Evolutionary conservation across 2,329 filamentous ascomycete genomes (phyloP).

Genomic region (Aspergillus floridensis): DNA sequence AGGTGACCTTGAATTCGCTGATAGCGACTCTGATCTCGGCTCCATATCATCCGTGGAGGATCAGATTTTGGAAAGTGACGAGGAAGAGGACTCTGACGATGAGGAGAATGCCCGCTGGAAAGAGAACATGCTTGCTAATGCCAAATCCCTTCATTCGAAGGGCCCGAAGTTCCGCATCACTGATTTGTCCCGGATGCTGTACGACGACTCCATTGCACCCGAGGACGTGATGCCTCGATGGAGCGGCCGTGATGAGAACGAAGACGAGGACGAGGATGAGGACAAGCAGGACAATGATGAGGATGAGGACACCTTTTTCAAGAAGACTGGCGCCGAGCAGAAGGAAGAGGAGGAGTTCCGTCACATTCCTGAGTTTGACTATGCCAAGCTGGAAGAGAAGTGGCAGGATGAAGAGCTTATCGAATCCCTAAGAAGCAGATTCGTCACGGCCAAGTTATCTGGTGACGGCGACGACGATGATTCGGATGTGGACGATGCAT

Average conservation of each 20-base stretch:
- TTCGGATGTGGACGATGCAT: constrained; percentile 50
- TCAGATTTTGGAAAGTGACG: constrained; percentile 52
- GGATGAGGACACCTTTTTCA: constrained; percentile 66
- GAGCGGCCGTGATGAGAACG: constrained; percentile 67
- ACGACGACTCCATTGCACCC: constrained; percentile 75
- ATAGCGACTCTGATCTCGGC: constrained; percentile 94
- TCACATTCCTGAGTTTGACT: constrained; percentile 74
- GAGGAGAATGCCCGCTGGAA: constrained; percentile 81
- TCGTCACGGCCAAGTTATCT: constrained; percentile 67
- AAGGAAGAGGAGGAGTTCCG: constrained; percentile 66
- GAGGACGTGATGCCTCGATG: constrained; percentile 74
- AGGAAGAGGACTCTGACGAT: constrained; percentile 62
- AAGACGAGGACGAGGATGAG: constrained; percentile 48
- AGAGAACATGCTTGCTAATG: constrained; percentile 74
- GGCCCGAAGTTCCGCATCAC: constrained; percentile 71
- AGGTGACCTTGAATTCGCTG: constrained; percentile 83
- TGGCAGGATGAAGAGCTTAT: constrained; percentile 80
- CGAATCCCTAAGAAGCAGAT: constrained; percentile 69
- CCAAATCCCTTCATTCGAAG: constrained; percentile 67
- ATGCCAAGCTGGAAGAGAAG: constrained; percentile 75
- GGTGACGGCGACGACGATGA: constrained; percentile 55
- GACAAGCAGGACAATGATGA: constrained; percentile 66
- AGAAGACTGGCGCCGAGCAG: constrained; percentile 52
- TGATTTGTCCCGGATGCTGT: constrained; percentile 84
- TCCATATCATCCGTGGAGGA: constrained; percentile 69